Evolutionary conservation across 202 grass and related monocot genomes (phyloP).

Genomic region (Elaeis oleifera): DNA sequence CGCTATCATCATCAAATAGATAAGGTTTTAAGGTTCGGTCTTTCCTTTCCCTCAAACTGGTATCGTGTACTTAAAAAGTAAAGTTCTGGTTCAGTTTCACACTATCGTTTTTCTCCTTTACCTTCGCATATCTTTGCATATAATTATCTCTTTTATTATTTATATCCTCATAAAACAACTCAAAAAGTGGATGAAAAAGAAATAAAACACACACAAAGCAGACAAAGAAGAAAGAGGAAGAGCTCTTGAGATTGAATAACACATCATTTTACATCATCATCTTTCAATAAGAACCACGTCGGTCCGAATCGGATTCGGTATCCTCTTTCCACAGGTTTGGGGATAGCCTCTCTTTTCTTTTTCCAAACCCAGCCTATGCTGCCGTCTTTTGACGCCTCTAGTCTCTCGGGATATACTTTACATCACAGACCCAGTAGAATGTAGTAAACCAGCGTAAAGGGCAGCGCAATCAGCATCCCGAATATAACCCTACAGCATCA

Average conservation of each 20-base stretch:
- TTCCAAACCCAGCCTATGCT: background rate
- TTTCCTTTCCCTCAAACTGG: too few relatives aligned
- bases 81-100: too few relatives aligned
- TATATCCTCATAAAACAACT: background rate
- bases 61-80: too few relatives aligned
- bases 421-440: conserved; percentile 79
- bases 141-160: background rate
- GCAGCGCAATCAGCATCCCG: conserved; percentile 94
- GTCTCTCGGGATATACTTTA: conserved; percentile 1
- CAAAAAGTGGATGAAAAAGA: background rate
- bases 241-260: conserved; percentile 31
- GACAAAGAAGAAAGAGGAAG: conserved; percentile 4
- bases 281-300: background rate
- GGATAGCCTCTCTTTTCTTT: conserved; percentile 1
- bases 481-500: conserved; percentile 80
- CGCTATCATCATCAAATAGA: too few relatives aligned
- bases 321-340: conserved; percentile 9
- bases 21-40: too few relatives aligned
- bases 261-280: conserved; percentile 32
- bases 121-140: too few relatives aligned
- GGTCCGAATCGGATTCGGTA: conserved; percentile 6
- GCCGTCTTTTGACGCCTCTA: conserved; percentile 5
- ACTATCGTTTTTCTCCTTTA: too few relatives aligned
- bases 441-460: conserved; percentile 97
- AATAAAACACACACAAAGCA: background rate